Evolutionary conservation across 2,329 filamentous ascomycete genomes (phyloP).

Genomic region (Trichophyton verrucosum): DNA sequence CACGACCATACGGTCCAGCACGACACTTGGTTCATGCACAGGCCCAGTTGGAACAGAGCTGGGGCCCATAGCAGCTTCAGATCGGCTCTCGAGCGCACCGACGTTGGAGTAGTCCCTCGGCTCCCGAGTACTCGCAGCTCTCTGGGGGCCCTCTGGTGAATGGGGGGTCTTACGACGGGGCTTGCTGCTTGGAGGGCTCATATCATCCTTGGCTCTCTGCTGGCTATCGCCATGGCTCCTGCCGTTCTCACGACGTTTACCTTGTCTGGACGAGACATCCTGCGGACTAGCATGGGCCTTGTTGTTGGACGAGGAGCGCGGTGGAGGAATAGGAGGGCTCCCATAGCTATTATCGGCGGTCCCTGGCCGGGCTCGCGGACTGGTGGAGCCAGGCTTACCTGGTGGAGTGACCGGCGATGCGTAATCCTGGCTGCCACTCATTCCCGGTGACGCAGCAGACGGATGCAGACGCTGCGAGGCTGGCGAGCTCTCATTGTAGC

Average conservation of each 20-base stretch:
- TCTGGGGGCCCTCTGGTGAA: conserved; percentile 36
- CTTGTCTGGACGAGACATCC: conserved; percentile 27
- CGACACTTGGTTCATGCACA: conserved; percentile 64
- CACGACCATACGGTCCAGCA: conserved; percentile 64
- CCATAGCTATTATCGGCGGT: conserved; percentile 40
- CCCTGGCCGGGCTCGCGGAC: conserved; percentile 17
- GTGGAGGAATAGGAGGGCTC: conserved; percentile 58
- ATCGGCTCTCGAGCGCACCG: conserved; percentile 21
- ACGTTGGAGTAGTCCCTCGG: conserved; percentile 26
- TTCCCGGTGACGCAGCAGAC: conserved; percentile 28
- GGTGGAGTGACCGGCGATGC: conserved; percentile 25
- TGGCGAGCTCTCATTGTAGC: background rate
- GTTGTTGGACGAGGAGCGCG: conserved; percentile 67
- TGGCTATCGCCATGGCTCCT: conserved; percentile 21
- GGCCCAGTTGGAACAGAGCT: conserved; percentile 48
- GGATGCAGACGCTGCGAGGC: conserved; percentile 20
- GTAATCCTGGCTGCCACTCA: conserved; percentile 23
- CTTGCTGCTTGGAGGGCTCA: conserved; percentile 25
- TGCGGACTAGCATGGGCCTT: conserved; percentile 33
- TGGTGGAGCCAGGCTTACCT: background rate
- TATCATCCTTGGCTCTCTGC: conserved; percentile 31
- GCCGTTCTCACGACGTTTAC: conserved; percentile 30
- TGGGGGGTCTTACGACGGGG: conserved; percentile 37
- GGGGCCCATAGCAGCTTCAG: conserved; percentile 38
- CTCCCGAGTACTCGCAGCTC: conserved; percentile 31